Percentiles rank a stretch among this genome's conserved stretches.
These are phyloP conservation scores for Isabelozyma gotoi DNA, from an alignment of 805 yeast species.

Conservation along the genomic window DNA sequence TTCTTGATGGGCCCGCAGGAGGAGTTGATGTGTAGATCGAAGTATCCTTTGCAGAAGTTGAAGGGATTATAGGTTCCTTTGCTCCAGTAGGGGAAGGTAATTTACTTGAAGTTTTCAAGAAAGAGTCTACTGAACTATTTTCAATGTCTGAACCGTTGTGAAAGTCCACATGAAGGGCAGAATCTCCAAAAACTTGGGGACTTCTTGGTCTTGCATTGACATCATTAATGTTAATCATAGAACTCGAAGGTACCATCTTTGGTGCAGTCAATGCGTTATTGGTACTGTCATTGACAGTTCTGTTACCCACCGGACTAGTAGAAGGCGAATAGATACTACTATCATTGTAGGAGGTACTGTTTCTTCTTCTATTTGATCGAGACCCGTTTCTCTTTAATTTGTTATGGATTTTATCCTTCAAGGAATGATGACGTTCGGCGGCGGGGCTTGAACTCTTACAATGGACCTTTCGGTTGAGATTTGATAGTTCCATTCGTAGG, in stretches of 20 bases:
- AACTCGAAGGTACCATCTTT: constrained; percentile 4
- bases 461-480: constrained; percentile 1
- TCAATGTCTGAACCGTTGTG: not conserved
- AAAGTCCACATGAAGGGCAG: not conserved
- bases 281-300: not conserved
- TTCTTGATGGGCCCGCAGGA: not conserved
- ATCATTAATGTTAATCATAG: constrained; percentile 1
- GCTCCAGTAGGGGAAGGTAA: not conserved
- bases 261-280: not conserved
- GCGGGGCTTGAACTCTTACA: constrained; percentile 6
- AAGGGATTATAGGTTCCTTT: no score
- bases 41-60: not conserved
- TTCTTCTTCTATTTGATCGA: not conserved
- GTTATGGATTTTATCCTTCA: constrained; percentile 4
- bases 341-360: not conserved
- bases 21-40: not conserved
- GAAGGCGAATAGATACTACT: not conserved
- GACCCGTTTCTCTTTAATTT: constrained; percentile 2
- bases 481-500: constrained; percentile 3
- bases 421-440: not conserved
- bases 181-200: not conserved
- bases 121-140: not conserved
- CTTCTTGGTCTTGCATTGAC: not conserved
- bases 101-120: not conserved
- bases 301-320: constrained; percentile 1